These are phyloP conservation scores for Paramecium primaurelia DNA, from an alignment of 73 alveolate species.

Conservation along the genomic window DNA sequence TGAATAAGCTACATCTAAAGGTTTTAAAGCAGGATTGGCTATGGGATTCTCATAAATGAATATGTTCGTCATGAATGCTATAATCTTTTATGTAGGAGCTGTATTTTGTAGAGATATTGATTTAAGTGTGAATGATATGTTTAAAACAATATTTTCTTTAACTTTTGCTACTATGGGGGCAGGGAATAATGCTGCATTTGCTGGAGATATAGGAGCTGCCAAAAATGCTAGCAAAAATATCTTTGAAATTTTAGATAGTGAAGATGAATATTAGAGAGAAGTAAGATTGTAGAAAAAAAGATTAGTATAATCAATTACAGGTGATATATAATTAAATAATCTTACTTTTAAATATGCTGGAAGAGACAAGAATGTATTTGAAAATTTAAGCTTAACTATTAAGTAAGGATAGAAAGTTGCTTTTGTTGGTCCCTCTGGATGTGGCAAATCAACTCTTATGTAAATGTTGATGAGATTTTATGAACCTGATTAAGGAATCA, in stretches of 20 bases:
- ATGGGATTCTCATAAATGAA: slow-evolving; percentile 81
- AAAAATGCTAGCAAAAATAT: slow-evolving; percentile 63
- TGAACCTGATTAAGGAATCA: slow-evolving; percentile 81
- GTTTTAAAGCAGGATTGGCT: slow-evolving; percentile 72
- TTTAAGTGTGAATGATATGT: slow-evolving; percentile 64
- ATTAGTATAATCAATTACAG: slow-evolving; percentile 58
- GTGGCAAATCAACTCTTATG: slow-evolving; percentile 95
- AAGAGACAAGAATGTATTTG: slow-evolving; percentile 62
- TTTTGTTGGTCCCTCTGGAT: slow-evolving; percentile 90
- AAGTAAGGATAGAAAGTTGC: slow-evolving; percentile 83
- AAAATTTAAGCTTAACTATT: slow-evolving; percentile 62
- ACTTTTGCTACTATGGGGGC: slow-evolving; percentile 84
- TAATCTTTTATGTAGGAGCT: slow-evolving; percentile 78
- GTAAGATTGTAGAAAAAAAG: not conserved
- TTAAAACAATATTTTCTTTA: slow-evolving; percentile 74
- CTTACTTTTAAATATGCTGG: slow-evolving; percentile 90
- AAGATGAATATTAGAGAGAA: slow-evolving; percentile 41
- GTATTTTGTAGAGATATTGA: slow-evolving; percentile 65
- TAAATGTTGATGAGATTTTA: slow-evolving; percentile 89
- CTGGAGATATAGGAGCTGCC: slow-evolving; percentile 80
- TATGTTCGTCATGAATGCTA: slow-evolving; percentile 74
- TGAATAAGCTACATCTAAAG: slow-evolving; percentile 58
- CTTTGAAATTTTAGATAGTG: slow-evolving; percentile 25
- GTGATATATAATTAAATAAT: slow-evolving; percentile 84
- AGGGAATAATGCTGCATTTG: slow-evolving; percentile 73